phyloP scores from a whole-genome alignment of 805 yeast species.

The Yarrowia yakushimensis region DNA sequence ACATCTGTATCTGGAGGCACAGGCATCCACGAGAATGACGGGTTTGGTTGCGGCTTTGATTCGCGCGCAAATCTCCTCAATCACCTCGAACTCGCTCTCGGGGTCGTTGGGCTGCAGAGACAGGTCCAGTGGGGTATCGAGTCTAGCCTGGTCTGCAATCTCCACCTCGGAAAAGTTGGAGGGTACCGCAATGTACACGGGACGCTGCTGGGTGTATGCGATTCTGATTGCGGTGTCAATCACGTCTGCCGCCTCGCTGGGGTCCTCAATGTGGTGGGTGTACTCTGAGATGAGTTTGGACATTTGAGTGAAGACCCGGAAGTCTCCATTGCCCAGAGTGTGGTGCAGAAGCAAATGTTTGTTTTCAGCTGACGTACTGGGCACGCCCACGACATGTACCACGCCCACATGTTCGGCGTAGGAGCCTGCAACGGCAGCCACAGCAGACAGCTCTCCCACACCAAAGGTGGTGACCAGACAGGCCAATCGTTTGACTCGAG shows the following conservation, averaged over 20 bases:
- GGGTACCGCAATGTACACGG: slow-evolving; percentile 79
- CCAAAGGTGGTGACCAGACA: slow-evolving; percentile 82
- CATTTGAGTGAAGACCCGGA: slow-evolving; percentile 75
- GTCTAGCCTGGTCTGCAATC: slow-evolving; percentile 50
- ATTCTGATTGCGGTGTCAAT: slow-evolving; percentile 72
- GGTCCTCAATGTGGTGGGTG: slow-evolving; percentile 60
- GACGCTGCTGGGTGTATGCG: slow-evolving; percentile 70
- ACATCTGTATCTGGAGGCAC: slow-evolving; percentile 75
- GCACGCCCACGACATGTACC: slow-evolving; percentile 82
- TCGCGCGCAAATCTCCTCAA: slow-evolving; percentile 50
- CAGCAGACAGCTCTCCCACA: slow-evolving; percentile 82
- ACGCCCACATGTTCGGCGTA: slow-evolving; percentile 87
- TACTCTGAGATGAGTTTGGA: slow-evolving; percentile 67
- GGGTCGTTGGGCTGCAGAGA: slow-evolving; percentile 54
- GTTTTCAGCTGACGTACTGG: slow-evolving; percentile 69
- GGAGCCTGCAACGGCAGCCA: slow-evolving; percentile 84
- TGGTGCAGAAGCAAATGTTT: slow-evolving; percentile 73
- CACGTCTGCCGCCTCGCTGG: slow-evolving; percentile 61
- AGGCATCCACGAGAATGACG: slow-evolving; percentile 77
- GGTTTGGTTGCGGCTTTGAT: slow-evolving; percentile 63
- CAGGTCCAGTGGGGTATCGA: slow-evolving; percentile 65
- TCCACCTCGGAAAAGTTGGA: slow-evolving; percentile 68
- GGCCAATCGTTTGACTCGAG: slow-evolving; percentile 72
- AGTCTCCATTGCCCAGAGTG: slow-evolving; percentile 80
- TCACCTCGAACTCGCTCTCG: slow-evolving; percentile 61